Conservation (phyloP, 2,329 filamentous ascomycete species). For the Monilinia laxa region DNA sequence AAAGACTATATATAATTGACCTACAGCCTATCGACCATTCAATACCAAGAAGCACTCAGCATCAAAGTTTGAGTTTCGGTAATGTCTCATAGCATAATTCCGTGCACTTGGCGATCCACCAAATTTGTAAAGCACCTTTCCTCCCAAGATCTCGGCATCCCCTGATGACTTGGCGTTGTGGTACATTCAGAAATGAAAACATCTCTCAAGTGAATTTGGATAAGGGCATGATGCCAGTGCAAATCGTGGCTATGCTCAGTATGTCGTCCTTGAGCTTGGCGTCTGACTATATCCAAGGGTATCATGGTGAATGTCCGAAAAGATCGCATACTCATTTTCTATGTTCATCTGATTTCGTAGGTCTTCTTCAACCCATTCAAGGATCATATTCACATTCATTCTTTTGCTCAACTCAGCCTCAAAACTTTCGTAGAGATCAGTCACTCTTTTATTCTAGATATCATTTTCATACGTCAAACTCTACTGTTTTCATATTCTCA, state of each 20-base stretch:
- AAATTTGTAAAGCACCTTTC: constrained; percentile 17
- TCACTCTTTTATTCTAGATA: constrained; percentile 18
- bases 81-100: constrained; percentile 22
- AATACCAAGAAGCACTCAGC: neutral
- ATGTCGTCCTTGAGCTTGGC: constrained; percentile 1
- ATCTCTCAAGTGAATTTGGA: neutral
- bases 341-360: constrained; percentile 15
- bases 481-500: neutral
- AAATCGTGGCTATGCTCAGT: constrained; percentile 17
- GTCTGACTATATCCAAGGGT: neutral
- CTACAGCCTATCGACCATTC: neutral
- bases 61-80: constrained; percentile 4
- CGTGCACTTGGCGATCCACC: constrained; percentile 23
- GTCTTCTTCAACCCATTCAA: constrained; percentile 1
- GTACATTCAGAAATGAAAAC: constrained; percentile 16
- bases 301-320: neutral
- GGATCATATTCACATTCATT: constrained; percentile 14
- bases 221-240: constrained; percentile 11
- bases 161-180: constrained; percentile 12
- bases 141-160: constrained; percentile 24
- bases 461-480: constrained; percentile 9
- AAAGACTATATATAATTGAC: too few species aligned
- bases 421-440: constrained; percentile 10
- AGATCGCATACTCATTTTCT: neutral
- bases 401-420: constrained; percentile 13